phyloP scores from a whole-genome alignment of 352 stramenopile genomes.

The Globisporangium nunn region DNA sequence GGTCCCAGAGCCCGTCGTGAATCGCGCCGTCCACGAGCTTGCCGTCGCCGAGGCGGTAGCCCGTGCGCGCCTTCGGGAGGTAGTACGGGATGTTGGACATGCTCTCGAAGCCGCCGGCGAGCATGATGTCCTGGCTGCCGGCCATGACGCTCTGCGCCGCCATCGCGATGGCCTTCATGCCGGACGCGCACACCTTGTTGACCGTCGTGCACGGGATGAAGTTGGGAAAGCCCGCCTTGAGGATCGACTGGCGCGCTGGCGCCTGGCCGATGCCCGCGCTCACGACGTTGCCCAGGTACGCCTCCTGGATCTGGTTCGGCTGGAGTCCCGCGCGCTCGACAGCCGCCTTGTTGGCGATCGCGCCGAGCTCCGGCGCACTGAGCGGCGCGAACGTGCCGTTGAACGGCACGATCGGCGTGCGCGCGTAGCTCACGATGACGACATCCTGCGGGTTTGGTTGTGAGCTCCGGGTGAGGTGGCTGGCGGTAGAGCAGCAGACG shows the following conservation, averaged over 20 bases:
- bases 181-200: slow-evolving; percentile 98
- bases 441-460: slow-evolving; percentile 45
- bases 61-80: slow-evolving; percentile 86
- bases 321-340: slow-evolving; percentile 68
- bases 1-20: slow-evolving; percentile 95
- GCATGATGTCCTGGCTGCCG: slow-evolving; percentile 80
- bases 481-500: too few species aligned
- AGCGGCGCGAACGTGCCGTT: slow-evolving; percentile 88
- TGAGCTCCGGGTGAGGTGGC: background rate
- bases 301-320: slow-evolving; percentile 90
- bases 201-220: slow-evolving; percentile 95
- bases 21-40: slow-evolving; percentile 89
- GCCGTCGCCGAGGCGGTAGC: slow-evolving; percentile 90
- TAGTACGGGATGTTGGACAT: slow-evolving; percentile 99
- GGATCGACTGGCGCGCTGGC: slow-evolving; percentile 90
- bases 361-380: slow-evolving; percentile 87
- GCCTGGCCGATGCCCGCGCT: slow-evolving; percentile 95
- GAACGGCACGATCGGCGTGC: slow-evolving; percentile 96
- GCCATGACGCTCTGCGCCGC: slow-evolving; percentile 86
- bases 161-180: slow-evolving; percentile 90
- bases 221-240: slow-evolving; percentile 88
- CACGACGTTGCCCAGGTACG: slow-evolving; percentile 97
- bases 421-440: slow-evolving; percentile 93
- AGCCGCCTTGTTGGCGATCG: slow-evolving; percentile 86
- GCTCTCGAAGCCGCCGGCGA: slow-evolving; percentile 95